Percentiles rank a stretch among this genome's conserved stretches.
Conservation (phyloP, 352 stramenopile species). For the Phytophthora pistaciae region DNA sequence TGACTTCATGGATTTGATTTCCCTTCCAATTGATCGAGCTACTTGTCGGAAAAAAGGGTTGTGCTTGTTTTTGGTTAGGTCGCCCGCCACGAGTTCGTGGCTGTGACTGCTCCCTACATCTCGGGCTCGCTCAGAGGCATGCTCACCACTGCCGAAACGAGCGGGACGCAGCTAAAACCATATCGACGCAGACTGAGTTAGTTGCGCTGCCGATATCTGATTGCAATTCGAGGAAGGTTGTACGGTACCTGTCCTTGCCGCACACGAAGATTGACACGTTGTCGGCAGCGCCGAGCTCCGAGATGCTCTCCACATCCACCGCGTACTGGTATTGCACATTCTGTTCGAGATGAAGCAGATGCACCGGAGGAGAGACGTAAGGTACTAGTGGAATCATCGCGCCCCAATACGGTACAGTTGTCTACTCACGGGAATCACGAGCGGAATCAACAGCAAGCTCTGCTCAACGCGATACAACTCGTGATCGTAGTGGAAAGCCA, state of each 20-base stretch:
- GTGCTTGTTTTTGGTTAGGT: no score
- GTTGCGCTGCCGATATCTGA: background rate
- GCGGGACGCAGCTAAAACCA: slow-evolving; percentile 68
- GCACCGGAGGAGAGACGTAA: slow-evolving; percentile 4
- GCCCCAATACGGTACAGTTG: background rate
- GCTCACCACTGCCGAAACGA: slow-evolving; percentile 84
- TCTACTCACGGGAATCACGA: slow-evolving; percentile 73
- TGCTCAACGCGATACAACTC: slow-evolving; percentile 71
- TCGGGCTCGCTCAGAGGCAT: slow-evolving; percentile 85
- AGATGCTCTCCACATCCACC: slow-evolving; percentile 79
- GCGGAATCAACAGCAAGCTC: slow-evolving; percentile 71
- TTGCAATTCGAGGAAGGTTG: background rate
- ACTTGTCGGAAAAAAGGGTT: no score
- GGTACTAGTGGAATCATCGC: background rate
- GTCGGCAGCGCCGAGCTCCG: slow-evolving; percentile 71
- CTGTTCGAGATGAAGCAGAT: slow-evolving; percentile 29
- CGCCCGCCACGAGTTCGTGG: background rate
- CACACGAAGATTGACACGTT: slow-evolving; percentile 87
- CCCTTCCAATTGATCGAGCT: no score
- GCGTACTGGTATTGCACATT: slow-evolving; percentile 80
- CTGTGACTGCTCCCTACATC: slow-evolving; percentile 33
- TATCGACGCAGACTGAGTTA: background rate
- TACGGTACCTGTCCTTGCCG: slow-evolving; percentile 83
- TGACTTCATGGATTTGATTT: no score
- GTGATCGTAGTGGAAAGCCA: slow-evolving; percentile 86